Evolutionary conservation across 1,284 basidiomycete species (phyloP), one percentile per base, ranked within the genome.

Genomic region (Ceratobasidium sp.): DNA sequence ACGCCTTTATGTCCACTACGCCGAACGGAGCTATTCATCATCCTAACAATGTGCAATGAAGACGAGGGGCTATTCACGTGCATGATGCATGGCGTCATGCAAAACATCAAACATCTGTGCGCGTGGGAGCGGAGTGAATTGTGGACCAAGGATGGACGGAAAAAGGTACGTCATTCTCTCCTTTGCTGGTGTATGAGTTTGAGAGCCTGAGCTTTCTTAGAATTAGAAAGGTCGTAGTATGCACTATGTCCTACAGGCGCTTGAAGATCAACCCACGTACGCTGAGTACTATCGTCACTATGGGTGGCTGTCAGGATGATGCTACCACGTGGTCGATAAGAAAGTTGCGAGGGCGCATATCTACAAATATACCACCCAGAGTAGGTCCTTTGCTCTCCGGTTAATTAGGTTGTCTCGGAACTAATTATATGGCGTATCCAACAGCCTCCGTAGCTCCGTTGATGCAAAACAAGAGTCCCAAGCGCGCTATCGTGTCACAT

Each of bases 121-220:
- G 93, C 92, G 81, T 87, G 95, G 26, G 92, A 93, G 61, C 86
- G 94, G 75, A 94, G 92, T 81, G 96, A 95, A 87, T 98, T 93
- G 0, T 98, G 97, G 97, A 96, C 96, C 0, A 93, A 95, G 83
- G 95, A 98, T 0, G 96, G 96, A 0, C 98, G 97, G 97, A 97
- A 98, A 87, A 98, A 98, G 89, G 94, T 88, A n/a, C 88, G 86
- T 79, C n/a, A n/a, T n/a, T n/a, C n/a, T n/a, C n/a, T n/a, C n/a
- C n/a, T n/a, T n/a, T n/a, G n/a, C n/a, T n/a, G n/a, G n/a, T n/a
- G n/a, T n/a, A n/a, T n/a, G n/a, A n/a, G n/a, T n/a, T n/a, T n/a
- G n/a, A n/a, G n/a, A n/a, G n/a, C n/a, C n/a, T n/a, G n/a, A n/a
- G n/a, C n/a, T n/a, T n/a, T n/a, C n/a, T n/a, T n/a, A n/a, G n/a